Conservation (phyloP, 257 asterid species). For the Verbascum thapsus region DNA sequence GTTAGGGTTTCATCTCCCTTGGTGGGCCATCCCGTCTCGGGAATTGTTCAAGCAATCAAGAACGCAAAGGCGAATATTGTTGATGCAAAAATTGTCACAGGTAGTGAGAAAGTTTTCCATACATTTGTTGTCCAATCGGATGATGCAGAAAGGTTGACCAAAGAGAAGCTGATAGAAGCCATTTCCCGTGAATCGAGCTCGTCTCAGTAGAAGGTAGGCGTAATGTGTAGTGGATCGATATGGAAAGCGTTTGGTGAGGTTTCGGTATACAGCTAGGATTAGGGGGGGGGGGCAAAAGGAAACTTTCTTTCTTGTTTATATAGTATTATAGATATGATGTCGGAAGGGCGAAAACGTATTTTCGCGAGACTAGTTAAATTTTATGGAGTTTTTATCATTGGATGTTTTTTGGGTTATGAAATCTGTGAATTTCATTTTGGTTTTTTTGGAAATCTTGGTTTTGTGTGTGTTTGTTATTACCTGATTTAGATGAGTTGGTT, state of each 20-base stretch:
- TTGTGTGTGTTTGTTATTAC: too few relatives aligned
- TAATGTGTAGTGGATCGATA: constrained; percentile 25
- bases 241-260: constrained; percentile 36
- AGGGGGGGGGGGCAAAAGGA: constrained; percentile 22
- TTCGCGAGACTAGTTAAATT: constrained; percentile 34
- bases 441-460: too few relatives aligned
- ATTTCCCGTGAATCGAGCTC: constrained; percentile 40
- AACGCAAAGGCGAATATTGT: constrained; percentile 53
- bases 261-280: constrained; percentile 46
- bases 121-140: constrained; percentile 75
- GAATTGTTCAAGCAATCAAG: constrained; percentile 62
- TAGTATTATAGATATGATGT: constrained; percentile 34
- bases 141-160: constrained; percentile 60
- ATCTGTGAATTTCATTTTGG: constrained; percentile 6
- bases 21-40: constrained; percentile 70
- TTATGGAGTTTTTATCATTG: constrained; percentile 7
- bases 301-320: constrained; percentile 38
- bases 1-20: constrained; percentile 66
- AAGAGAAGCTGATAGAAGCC: constrained; percentile 72
- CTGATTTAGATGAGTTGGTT: background rate
- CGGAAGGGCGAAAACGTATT: constrained; percentile 16
- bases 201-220: constrained; percentile 26
- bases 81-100: constrained; percentile 64
- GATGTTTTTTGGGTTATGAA: constrained; percentile 1
- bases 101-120: constrained; percentile 61